Base-by-base conservation (phyloP, 257 asterid genomes). In the Marsdenia floribunda region DNA sequence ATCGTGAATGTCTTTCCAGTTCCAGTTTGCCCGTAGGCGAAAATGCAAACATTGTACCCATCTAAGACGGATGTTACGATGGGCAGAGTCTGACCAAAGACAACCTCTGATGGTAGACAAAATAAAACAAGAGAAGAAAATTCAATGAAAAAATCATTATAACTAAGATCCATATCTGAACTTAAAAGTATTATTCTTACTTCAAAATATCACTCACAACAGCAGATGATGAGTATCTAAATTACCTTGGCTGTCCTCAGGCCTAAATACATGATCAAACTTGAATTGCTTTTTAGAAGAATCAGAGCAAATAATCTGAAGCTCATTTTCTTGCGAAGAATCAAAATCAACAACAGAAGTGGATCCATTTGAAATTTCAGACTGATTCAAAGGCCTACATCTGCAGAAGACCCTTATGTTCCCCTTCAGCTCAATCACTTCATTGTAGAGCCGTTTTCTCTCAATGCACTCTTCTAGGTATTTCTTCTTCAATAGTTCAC, bases 1-100 rank as follows among this genome's bases (percentile, higher is more conserved):
- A 95, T 95, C 29, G 93, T 90, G 66, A 87, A 90, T 44, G 96
- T 90, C 82, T 90, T 90, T 18, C 96, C 93, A 0, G 92, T 85
- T 75, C 96, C 96, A 72, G 94, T 88, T 86, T 95, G 98, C 44
- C 98, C 99, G 42, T 95, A 95, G 73, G 99, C 99, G 77, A 95
- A 95, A 74, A 95, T 95, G 82, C 99, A 95, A 6, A 91, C 98
- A 65, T 95, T 95, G 84, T 85, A 92, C 63, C 98, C 99, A 75
- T 95, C 99, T 81, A 95, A 80, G 78, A 95, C 99, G 35, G 98
- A 95, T 72, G 97, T 87, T 73, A 95, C 97, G 68, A 92, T 78
- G 12, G 99, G 96, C 87, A 82, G 79, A 46, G 99, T 92, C 85
- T 92, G 89, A 35, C 40, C 73, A 80, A 92, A 95, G 71, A 92